Base-by-base conservation (phyloP, 1,284 basidiomycete genomes). In the Microbotryum intermedium region DNA sequence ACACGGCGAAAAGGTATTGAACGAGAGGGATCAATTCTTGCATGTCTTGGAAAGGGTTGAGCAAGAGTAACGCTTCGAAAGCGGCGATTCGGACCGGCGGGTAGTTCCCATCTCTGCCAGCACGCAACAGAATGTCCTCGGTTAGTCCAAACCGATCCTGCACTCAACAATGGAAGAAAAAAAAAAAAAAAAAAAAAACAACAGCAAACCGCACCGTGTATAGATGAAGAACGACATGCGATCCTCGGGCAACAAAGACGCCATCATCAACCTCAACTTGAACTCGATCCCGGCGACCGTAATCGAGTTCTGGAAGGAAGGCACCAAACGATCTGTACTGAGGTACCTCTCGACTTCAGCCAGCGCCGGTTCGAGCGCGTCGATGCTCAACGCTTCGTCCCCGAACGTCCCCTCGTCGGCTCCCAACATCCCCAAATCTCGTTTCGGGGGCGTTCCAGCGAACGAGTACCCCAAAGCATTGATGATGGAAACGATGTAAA, bases 261-360 rank as follows among this genome's bases (percentile, higher is more conserved):
- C 86, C 59, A 89, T 77, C 61, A 84, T 86, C 60, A 91, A 77
- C 64, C 90, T 82, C 72, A 91, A 79, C 71, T 90, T 84, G 70
- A 90, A 91, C 88, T 93, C 88, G 54, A 97, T 77, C 4, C 85
- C 85, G 30, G 94, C 90, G 57, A 91, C 81, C 0, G 93, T 93
- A 45, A 98, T 86, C 26, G 92, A 84, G 71, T 98, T 98, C 72
- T 97, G 91, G 62, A 85, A 86, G 5, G 93, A 95, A 4, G 95
- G 90, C 58, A 98, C 93, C 20, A 98, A 80, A 59, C 91, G 81
- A 74, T 99, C 95, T 82, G 97, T 90, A 66, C 86, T 90, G 62
- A 91, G 85, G 73, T 93, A 92, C 42, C 94, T 82, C 72, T 94
- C 90, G 45, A 97, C 83, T 72, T 90, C 89, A 20, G 83, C 81